These are phyloP conservation scores for Apiospora aurea DNA, from an alignment of 2,329 filamentous ascomycete species.

Conservation along the genomic window DNA sequence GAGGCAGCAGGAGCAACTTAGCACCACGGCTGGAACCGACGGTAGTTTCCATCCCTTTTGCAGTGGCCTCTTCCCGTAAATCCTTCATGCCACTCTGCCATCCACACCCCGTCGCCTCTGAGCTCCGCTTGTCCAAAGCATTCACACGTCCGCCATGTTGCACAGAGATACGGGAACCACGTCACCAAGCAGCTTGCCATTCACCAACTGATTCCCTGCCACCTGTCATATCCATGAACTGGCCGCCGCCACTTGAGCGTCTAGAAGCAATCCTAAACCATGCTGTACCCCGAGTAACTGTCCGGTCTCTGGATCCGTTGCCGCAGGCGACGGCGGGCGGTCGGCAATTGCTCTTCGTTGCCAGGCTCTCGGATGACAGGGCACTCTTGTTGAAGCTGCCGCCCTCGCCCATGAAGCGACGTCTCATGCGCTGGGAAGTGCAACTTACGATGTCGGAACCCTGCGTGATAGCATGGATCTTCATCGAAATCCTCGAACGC, in stretches of 20 bases:
- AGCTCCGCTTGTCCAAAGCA: constrained; percentile 36
- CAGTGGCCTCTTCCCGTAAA: constrained; percentile 34
- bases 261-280: constrained; percentile 46
- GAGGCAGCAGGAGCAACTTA: constrained; percentile 2
- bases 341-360: constrained; percentile 51
- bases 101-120: constrained; percentile 32
- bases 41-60: constrained; percentile 33
- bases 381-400: constrained; percentile 51
- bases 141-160: constrained; percentile 37
- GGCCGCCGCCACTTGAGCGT: constrained; percentile 39
- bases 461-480: constrained; percentile 53
- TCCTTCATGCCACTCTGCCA: constrained; percentile 35
- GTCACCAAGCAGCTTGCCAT: constrained; percentile 37
- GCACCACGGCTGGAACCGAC: constrained; percentile 33
- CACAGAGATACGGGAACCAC: constrained; percentile 39
- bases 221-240: constrained; percentile 44
- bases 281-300: constrained; percentile 41
- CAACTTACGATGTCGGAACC: constrained; percentile 53
- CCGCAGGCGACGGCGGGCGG: constrained; percentile 32
- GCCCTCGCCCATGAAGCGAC: constrained; percentile 47
- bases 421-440: constrained; percentile 56
- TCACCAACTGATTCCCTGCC: constrained; percentile 34
- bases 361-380: constrained; percentile 50
- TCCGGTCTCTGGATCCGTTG: constrained; percentile 42
- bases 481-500: constrained; percentile 33